Evolutionary conservation across 1,284 basidiomycete species (phyloP), one percentile per base, ranked within the genome.

Genomic region (Golubevia pallescens): DNA sequence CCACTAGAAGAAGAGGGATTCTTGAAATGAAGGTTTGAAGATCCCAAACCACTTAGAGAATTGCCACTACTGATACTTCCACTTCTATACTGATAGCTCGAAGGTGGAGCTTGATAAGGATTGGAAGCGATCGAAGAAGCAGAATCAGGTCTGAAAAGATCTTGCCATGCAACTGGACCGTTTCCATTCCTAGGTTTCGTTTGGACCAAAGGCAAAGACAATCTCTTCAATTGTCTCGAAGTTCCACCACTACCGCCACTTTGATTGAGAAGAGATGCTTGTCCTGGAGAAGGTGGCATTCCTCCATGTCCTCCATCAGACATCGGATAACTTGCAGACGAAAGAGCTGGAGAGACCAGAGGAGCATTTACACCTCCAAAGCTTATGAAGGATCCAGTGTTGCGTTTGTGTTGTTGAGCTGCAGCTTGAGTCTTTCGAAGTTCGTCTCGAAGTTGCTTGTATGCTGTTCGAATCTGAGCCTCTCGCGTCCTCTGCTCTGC

Each of bases 401-500:
- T 62, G 0, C 74, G 69, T 21, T 78, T 69, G 13, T 53, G 19
- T 48, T 70, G 52, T 34, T 57, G 32, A 4, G 51, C 61, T 10
- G 42, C 42, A 14, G 32, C 56, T 52, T 76, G 75, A 2, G 66
- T 61, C 56, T 74, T 73, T 6, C 78, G 72, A 38, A 79, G 63
- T 57, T 80, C 77, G 42, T 78, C 77, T 19, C 77, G 76, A 5
- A 78, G 53, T 42, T 68, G 67, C 55, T 71, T 62, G 69, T 80
- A 80, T 0, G 78, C 78, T 13, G 60, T 69, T 7, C 75, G 67
- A 61, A 80, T 80, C 58, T 75, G 74, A 24, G 66, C 63, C 54
- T 80, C 78, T 5, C 78, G 54, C 2, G 68, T 38, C 21, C 71
- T 65, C 42, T 78, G 75, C 19, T 77, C 72, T 4, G 48, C 2